A percentile compares a stretch with the other conserved stretches of the same genome.
Evolutionary conservation across 1,139 yeast genomes (phyloP).

Genomic region (Pichia sp.): DNA sequence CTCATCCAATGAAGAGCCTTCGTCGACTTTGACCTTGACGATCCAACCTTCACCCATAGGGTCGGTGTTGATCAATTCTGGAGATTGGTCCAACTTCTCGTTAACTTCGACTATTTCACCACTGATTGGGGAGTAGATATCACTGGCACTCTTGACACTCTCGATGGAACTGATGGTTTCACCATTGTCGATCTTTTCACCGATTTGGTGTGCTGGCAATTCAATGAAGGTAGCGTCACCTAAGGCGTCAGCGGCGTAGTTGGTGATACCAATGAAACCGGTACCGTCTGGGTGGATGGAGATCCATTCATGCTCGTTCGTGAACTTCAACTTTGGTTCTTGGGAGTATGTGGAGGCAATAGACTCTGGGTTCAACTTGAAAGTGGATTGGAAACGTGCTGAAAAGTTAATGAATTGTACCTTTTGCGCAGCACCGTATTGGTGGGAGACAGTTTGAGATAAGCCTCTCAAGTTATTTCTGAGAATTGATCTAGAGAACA

Average conservation of each 20-base stretch:
- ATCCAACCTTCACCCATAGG: conserved; percentile 96
- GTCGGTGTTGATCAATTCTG: conserved; percentile 77
- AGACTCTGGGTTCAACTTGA: conserved; percentile 48
- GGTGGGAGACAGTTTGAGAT: background rate
- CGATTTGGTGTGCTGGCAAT: conserved; percentile 47
- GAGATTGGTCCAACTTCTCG: conserved; percentile 57
- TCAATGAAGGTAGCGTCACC: conserved; percentile 97
- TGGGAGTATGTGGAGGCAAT: conserved; percentile 48
- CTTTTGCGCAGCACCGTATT: background rate
- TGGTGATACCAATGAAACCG: conserved; percentile 87
- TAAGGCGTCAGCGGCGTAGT: conserved; percentile 94
- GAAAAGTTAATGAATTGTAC: conserved; percentile 8
- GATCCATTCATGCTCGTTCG: conserved; percentile 95
- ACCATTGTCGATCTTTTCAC: conserved; percentile 53
- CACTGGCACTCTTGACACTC: conserved; percentile 91
- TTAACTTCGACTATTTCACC: conserved; percentile 78
- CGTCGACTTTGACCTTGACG: conserved; percentile 58
- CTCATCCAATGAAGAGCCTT: conserved; percentile 32
- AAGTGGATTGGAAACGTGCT: conserved; percentile 45
- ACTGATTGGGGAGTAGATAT: conserved; percentile 81
- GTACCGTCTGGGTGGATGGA: conserved; percentile 79
- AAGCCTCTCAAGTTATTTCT: conserved; percentile 1
- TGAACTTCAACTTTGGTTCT: conserved; percentile 63
- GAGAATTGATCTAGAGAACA: conserved; percentile 12
- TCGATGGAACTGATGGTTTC: conserved; percentile 92